phyloP scores from a whole-genome alignment of 306 rosid genomes.

The Dalbergia cochinchinensis region DNA sequence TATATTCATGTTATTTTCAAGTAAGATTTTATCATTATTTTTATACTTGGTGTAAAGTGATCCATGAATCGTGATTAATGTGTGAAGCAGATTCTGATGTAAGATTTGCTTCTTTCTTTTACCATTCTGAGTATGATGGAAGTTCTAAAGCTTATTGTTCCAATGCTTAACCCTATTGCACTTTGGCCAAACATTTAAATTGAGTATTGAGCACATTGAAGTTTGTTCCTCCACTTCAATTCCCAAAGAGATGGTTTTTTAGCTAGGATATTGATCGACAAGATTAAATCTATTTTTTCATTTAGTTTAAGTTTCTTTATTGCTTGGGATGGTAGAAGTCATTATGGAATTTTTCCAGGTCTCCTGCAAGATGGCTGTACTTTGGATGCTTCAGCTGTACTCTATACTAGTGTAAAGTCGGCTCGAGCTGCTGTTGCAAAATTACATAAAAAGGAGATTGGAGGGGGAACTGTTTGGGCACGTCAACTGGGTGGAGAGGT shows the following conservation, averaged over 20 bases:
- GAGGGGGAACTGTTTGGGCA: slow-evolving; percentile 86
- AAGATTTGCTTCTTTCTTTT: slow-evolving; percentile 15
- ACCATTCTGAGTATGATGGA: slow-evolving; percentile 1
- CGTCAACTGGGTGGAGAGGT: slow-evolving; percentile 99
- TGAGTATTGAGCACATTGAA: slow-evolving; percentile 23
- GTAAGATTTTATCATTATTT: slow-evolving; percentile 12
- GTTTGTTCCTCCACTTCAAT: slow-evolving; percentile 24
- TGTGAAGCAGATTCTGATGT: slow-evolving; percentile 9
- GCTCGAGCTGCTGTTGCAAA: slow-evolving; percentile 83
- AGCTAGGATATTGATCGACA: slow-evolving; percentile 25
- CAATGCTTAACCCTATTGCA: slow-evolving; percentile 12
- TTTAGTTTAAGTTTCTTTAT: slow-evolving; percentile 22
- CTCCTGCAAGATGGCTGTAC: slow-evolving; percentile 91
- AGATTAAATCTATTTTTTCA: slow-evolving; percentile 19
- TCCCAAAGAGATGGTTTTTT: slow-evolving; percentile 29
- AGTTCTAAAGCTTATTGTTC: slow-evolving; percentile 10
- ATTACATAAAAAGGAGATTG: slow-evolving; percentile 75
- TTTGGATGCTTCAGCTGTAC: slow-evolving; percentile 86
- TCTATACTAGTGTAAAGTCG: slow-evolving; percentile 89
- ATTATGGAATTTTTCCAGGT: slow-evolving; percentile 62
- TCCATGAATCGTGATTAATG: neutral
- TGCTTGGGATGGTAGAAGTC: slow-evolving; percentile 30
- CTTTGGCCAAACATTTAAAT: slow-evolving; percentile 6
- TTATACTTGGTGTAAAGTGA: slow-evolving; percentile 16
- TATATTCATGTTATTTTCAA: slow-evolving; percentile 19